These are phyloP conservation scores for Rosellinia necatrix DNA, from an alignment of 2,329 filamentous ascomycete genomes.

Conservation along the genomic window DNA sequence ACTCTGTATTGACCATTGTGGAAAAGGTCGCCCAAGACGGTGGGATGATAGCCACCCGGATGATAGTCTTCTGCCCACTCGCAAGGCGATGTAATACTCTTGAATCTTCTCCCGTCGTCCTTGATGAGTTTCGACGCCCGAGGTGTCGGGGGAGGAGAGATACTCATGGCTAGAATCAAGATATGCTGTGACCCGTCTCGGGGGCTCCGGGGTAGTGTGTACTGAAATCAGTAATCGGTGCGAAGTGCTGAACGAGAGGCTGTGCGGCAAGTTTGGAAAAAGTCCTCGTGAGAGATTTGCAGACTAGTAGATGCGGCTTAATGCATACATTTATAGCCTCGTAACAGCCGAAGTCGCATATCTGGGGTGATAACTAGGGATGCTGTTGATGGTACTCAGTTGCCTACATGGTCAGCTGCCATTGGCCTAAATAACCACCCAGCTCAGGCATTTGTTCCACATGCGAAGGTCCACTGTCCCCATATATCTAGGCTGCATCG, in stretches of 20 bases:
- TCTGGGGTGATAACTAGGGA: too few relatives aligned
- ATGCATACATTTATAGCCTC: constrained; percentile 4
- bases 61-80: constrained; percentile 37
- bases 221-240: too few relatives aligned
- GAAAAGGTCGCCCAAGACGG: constrained; percentile 36
- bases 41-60: constrained; percentile 38
- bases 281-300: not conserved
- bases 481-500: too few relatives aligned
- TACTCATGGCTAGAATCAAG: too few relatives aligned
- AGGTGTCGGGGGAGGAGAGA: constrained; percentile 28
- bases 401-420: too few relatives aligned
- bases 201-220: too few relatives aligned
- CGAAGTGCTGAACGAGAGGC: not conserved
- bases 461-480: too few relatives aligned
- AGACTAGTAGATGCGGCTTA: not conserved
- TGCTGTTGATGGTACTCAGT: not conserved
- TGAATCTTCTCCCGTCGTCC: constrained; percentile 32
- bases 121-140: constrained; percentile 10
- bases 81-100: constrained; percentile 34
- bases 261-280: not conserved
- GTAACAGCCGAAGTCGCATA: not conserved
- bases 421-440: not conserved
- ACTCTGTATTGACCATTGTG: constrained; percentile 38
- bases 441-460: too few relatives aligned
- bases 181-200: too few relatives aligned